Evolutionary conservation across 1,139 yeast species (phyloP).

Genomic region (Suhomyces atakaporum): DNA sequence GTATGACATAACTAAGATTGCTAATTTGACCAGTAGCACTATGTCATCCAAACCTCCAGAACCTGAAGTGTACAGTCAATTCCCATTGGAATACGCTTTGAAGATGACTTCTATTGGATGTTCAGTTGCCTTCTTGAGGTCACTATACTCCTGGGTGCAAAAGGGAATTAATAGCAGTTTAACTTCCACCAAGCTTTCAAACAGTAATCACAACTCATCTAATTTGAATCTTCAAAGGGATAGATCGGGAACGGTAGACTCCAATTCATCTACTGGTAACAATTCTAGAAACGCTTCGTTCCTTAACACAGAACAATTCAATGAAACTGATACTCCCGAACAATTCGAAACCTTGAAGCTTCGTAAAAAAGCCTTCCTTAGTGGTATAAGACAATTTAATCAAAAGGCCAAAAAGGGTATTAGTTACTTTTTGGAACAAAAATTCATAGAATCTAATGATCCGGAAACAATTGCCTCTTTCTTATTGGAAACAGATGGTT

Average conservation of each 20-base stretch:
- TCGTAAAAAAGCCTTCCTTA: constrained; percentile 77
- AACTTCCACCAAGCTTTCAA: constrained; percentile 5
- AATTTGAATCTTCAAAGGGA: constrained; percentile 30
- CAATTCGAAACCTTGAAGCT: constrained; percentile 86
- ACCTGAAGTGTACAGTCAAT: constrained; percentile 54
- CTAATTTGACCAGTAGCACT: constrained; percentile 73
- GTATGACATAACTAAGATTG: constrained; percentile 70
- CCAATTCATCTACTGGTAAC: constrained; percentile 33
- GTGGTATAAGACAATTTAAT: constrained; percentile 78
- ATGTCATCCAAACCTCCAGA: constrained; percentile 63
- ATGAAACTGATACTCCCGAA: constrained; percentile 68
- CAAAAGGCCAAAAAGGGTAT: constrained; percentile 84
- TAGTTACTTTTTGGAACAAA: constrained; percentile 56
- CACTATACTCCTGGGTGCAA: constrained; percentile 87
- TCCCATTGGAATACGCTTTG: constrained; percentile 80
- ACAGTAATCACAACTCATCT: constrained; percentile 17
- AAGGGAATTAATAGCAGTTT: constrained; percentile 50
- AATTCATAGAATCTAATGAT: constrained; percentile 60
- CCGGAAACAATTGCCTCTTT: constrained; percentile 76
- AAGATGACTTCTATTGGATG: constrained; percentile 81
- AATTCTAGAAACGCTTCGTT: constrained; percentile 39
- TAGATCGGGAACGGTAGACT: constrained; percentile 44
- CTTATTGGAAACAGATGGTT: constrained; percentile 71
- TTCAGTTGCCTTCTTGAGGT: constrained; percentile 78
- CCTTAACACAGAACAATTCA: constrained; percentile 24